A percentile compares a stretch with the other conserved stretches of the same genome.
Evolutionary conservation across 345 rosid species (phyloP).

Genomic region (Hirschfeldia incana): DNA sequence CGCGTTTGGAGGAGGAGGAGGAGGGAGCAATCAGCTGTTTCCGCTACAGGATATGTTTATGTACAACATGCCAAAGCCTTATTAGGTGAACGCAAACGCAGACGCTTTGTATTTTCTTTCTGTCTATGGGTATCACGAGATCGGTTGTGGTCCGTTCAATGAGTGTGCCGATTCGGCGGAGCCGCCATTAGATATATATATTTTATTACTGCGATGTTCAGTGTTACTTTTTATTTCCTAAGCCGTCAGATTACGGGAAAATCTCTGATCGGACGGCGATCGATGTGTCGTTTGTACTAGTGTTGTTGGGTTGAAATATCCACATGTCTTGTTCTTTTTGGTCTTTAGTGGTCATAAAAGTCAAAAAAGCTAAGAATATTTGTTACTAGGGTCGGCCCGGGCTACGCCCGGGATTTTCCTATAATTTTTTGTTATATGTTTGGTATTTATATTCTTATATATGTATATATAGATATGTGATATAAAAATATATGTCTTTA

Average conservation of each 20-base stretch:
- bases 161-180: slow-evolving; percentile 37
- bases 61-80: slow-evolving; percentile 58
- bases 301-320: slow-evolving; percentile 16
- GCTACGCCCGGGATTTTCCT: too few relatives aligned
- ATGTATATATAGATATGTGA: too few relatives aligned
- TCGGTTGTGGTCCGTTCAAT: slow-evolving; percentile 28
- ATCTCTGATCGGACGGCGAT: slow-evolving; percentile 30
- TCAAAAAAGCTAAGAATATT: neutral
- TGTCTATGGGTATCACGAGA: slow-evolving; percentile 39
- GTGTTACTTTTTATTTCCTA: slow-evolving; percentile 15
- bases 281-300: slow-evolving; percentile 20
- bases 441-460: too few relatives aligned
- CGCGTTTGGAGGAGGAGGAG: slow-evolving; percentile 38
- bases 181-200: slow-evolving; percentile 15
- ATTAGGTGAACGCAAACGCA: slow-evolving; percentile 12
- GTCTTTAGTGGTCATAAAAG: slow-evolving; percentile 3
- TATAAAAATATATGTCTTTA: too few relatives aligned
- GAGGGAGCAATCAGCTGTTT: slow-evolving; percentile 41
- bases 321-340: slow-evolving; percentile 11
- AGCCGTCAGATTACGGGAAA: slow-evolving; percentile 22
- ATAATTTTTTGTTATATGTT: too few relatives aligned
- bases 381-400: neutral
- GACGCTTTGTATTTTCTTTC: neutral
- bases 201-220: neutral
- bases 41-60: slow-evolving; percentile 76